phyloP scores from a whole-genome alignment of 805 yeast genomes.

The Zygosaccharomyces rouxii region DNA sequence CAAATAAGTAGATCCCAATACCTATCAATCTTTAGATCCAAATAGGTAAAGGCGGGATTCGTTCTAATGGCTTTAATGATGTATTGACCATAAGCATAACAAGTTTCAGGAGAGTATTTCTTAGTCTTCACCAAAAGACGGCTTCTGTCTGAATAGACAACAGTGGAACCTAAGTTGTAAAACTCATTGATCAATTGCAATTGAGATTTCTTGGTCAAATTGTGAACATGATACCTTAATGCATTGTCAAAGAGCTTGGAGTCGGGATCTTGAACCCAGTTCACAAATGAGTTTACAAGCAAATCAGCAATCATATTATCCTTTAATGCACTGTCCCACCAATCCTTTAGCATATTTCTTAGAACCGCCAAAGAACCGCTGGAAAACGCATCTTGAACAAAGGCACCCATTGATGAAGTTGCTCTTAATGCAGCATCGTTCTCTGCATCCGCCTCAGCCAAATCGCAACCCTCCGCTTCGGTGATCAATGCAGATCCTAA shows the following conservation, averaged over 20 bases:
- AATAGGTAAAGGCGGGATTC: conserved; percentile 74
- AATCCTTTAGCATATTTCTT: conserved; percentile 68
- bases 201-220: conserved; percentile 75
- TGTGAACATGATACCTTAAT: conserved; percentile 82
- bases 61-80: conserved; percentile 71
- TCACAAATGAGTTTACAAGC: conserved; percentile 71
- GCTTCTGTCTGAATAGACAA: conserved; percentile 76
- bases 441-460: conserved; percentile 46
- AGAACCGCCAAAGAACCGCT: conserved; percentile 66
- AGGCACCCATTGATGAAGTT: conserved; percentile 28
- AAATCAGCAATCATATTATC: conserved; percentile 72
- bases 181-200: conserved; percentile 76
- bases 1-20: conserved; percentile 93
- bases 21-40: conserved; percentile 66
- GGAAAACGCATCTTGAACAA: conserved; percentile 82
- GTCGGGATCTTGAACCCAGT: conserved; percentile 79
- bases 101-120: conserved; percentile 75
- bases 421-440: conserved; percentile 26
- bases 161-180: conserved; percentile 68
- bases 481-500: conserved; percentile 78
- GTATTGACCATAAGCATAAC: conserved; percentile 87
- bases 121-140: conserved; percentile 67
- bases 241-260: conserved; percentile 73
- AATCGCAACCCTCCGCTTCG: conserved; percentile 82
- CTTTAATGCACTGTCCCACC: conserved; percentile 90